A percentile compares a stretch with the other conserved stretches of the same genome.
phyloP scores from a whole-genome alignment of 768 basidiomycete genomes.

The Dictyophora rubrovolvata region DNA sequence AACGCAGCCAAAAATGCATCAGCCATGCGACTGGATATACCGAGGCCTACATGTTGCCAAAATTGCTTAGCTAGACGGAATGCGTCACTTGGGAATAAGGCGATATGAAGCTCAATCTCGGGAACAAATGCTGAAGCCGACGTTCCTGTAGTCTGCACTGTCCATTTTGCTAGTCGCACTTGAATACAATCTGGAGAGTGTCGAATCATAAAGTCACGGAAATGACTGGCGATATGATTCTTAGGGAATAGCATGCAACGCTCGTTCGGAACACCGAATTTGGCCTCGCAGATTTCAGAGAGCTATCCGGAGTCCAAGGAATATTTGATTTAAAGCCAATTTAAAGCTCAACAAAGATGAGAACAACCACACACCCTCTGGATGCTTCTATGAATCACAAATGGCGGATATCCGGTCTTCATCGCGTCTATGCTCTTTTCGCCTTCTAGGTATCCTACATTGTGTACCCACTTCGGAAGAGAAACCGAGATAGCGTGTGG shows the following conservation, averaged over 20 bases:
- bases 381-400: conserved; percentile 84
- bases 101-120: conserved; percentile 63
- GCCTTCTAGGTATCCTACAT: conserved; percentile 86
- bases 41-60: conserved; percentile 92
- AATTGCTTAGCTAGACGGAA: conserved; percentile 74
- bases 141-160: conserved; percentile 9
- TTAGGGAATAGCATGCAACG: conserved; percentile 73
- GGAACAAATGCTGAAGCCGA: conserved; percentile 17
- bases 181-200: conserved; percentile 36
- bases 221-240: conserved; percentile 59
- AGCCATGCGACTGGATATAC: conserved; percentile 80
- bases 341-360: not conserved
- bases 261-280: conserved; percentile 65
- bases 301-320: conserved; percentile 40
- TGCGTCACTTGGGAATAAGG: conserved; percentile 56
- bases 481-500: conserved; percentile 94
- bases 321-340: not conserved
- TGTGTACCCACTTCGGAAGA: conserved; percentile 86
- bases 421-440: conserved; percentile 65
- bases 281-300: conserved; percentile 61
- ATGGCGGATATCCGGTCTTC: conserved; percentile 89
- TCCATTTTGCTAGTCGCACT: conserved; percentile 50
- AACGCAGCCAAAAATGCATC: conserved; percentile 70
- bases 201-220: conserved; percentile 59
- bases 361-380: conserved; percentile 53